Conservation (phyloP, 2,329 filamentous ascomycete species). For the Xylaria sp. region DNA sequence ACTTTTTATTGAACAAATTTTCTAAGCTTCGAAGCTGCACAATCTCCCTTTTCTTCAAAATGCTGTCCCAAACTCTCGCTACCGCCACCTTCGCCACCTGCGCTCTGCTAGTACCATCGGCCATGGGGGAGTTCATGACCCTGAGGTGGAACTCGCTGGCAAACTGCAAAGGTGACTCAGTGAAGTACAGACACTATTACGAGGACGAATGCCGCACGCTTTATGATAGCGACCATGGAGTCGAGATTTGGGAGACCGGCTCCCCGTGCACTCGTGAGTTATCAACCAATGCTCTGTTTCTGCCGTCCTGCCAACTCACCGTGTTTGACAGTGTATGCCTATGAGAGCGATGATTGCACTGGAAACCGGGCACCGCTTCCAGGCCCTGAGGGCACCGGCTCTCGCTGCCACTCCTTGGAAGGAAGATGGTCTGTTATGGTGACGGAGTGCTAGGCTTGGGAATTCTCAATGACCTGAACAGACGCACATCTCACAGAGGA, state of each 20-base stretch:
- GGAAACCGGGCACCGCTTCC: not conserved
- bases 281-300: not conserved
- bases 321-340: not conserved
- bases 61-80: not conserved
- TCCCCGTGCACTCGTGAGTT: not conserved
- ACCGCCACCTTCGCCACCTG: not conserved
- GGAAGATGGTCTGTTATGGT: not conserved
- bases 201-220: not conserved
- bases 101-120: not conserved
- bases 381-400: not conserved
- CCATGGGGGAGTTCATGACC: not conserved
- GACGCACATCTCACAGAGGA: too few relatives aligned
- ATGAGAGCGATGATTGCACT: not conserved
- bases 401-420: not conserved
- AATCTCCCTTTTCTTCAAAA: not conserved
- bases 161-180: not conserved
- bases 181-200: not conserved
- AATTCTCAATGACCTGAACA: too few relatives aligned
- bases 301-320: not conserved
- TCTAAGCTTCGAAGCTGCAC: not conserved
- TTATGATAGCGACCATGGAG: not conserved
- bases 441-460: not conserved
- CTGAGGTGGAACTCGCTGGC: not conserved
- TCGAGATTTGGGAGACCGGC: not conserved
- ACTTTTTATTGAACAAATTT: too few relatives aligned